Evolutionary conservation across 768 basidiomycete genomes (phyloP), one percentile per base, ranked within the genome.

Genomic region (Gymnopilus dilepis): DNA sequence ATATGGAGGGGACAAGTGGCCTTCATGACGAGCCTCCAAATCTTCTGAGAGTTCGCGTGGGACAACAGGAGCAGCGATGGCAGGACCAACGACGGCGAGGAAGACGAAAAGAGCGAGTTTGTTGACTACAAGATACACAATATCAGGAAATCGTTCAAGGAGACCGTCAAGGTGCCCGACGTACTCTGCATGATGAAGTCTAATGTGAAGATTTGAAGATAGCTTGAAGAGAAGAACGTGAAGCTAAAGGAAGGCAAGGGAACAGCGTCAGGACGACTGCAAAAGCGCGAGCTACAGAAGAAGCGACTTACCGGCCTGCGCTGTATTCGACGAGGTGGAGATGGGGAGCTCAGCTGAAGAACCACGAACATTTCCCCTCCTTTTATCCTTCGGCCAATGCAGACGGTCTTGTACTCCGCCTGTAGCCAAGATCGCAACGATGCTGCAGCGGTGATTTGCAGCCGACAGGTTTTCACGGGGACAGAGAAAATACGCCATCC

Each of bases 331-430:
- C 12, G 22, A 45, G 47, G 15, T 8, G 47, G 30, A 19, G 47
- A n/a, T 6, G 17, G 26, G 47, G 47, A 50, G 47, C 47, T 50
- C 47, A 50, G 47, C 47, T 50, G 47, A n/a, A 50, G 47, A 50
- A 31, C 17, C 7, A 31, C n/a, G 47, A n/a, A 28, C 5, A 28
- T 15, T 17, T 30, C 31, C 28, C 9, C 47, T 28, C 28, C 30
- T 50, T 50, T 50, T 30, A 50, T 47, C 34, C 34, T 37, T 11
- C 34, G 15, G 11, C 34, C 11, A 37, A 2, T 37, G 2, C 34
- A 11, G 11, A 9, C 34, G 34, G 15, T 37, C 34, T 37, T 37
- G 3, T 15, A 11, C 34, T 37, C 34, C 2, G 2, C 34, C 15
- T 37, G 34, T 37, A 15, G 15, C 15, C 2, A 9, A 15, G 15